Evolutionary conservation across 371 early-diverging fungal genomes (phyloP).

Genomic region (Lichtheimia corymbifera): DNA sequence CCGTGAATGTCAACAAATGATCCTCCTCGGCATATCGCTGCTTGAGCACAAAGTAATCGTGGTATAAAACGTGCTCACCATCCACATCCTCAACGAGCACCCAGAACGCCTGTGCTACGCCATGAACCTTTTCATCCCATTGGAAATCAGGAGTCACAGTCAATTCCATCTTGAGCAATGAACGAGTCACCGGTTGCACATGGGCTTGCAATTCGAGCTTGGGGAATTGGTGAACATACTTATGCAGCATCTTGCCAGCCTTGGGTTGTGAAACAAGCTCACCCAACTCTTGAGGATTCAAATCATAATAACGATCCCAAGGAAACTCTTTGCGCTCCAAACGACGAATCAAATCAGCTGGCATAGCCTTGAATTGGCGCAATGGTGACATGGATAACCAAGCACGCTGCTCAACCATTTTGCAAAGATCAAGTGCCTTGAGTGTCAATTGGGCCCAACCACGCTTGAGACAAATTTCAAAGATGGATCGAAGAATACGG

Average conservation of each 20-base stretch:
- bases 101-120: conserved; percentile 91
- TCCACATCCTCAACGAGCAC: conserved; percentile 93
- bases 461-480: conserved; percentile 91
- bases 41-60: conserved; percentile 87
- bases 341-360: conserved; percentile 81
- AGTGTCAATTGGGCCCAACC: conserved; percentile 95
- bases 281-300: conserved; percentile 89
- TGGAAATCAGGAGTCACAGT: conserved; percentile 92
- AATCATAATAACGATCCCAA: conserved; percentile 92
- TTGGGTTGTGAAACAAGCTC: conserved; percentile 88
- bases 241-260: conserved; percentile 86
- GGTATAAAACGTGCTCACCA: conserved; percentile 84
- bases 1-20: conserved; percentile 83
- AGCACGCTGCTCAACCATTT: conserved; percentile 90
- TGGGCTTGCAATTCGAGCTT: conserved; percentile 85
- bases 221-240: conserved; percentile 91
- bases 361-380: conserved; percentile 85
- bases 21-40: conserved; percentile 71
- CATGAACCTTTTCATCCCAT: conserved; percentile 89
- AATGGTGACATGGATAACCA: conserved; percentile 95
- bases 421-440: conserved; percentile 86
- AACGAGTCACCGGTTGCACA: conserved; percentile 92
- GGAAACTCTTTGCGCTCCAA: conserved; percentile 94
- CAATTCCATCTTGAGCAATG: conserved; percentile 85
- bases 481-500: conserved; percentile 93